These are phyloP conservation scores for Mycena sanguinolenta DNA, from an alignment of 768 basidiomycete species.

Conservation along the genomic window DNA sequence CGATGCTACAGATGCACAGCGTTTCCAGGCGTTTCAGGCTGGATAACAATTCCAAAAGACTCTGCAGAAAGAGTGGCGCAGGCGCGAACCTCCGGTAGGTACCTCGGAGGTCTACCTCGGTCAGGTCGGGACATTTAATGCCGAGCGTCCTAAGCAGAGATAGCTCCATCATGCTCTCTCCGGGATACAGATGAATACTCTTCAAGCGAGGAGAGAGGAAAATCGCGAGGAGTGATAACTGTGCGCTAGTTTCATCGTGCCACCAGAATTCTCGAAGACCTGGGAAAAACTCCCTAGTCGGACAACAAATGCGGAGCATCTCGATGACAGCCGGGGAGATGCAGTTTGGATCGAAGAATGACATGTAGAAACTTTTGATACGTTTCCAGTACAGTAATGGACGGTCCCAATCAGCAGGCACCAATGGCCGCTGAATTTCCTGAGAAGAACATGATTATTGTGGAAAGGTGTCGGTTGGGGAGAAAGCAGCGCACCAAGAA, in stretches of 20 bases:
- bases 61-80: neutral
- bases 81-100: neutral
- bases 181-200: neutral
- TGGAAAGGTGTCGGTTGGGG: no score
- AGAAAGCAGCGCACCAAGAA: slow-evolving; percentile 6
- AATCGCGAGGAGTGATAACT: neutral
- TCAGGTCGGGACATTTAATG: neutral
- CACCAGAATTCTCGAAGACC: neutral
- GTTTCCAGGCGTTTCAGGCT: neutral
- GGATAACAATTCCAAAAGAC: neutral
- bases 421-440: neutral
- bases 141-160: neutral
- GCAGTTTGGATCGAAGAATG: neutral
- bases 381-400: neutral
- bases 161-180: neutral
- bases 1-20: neutral
- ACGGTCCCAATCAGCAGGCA: neutral
- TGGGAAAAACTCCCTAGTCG: neutral
- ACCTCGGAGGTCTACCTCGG: neutral
- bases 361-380: neutral
- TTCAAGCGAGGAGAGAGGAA: neutral
- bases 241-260: neutral
- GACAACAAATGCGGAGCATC: neutral
- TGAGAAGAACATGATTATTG: no score
- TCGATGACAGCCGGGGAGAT: neutral